These are phyloP conservation scores for Erysiphe neolycopersici DNA, from an alignment of 2,329 filamentous ascomycete genomes.

Conservation along the genomic window DNA sequence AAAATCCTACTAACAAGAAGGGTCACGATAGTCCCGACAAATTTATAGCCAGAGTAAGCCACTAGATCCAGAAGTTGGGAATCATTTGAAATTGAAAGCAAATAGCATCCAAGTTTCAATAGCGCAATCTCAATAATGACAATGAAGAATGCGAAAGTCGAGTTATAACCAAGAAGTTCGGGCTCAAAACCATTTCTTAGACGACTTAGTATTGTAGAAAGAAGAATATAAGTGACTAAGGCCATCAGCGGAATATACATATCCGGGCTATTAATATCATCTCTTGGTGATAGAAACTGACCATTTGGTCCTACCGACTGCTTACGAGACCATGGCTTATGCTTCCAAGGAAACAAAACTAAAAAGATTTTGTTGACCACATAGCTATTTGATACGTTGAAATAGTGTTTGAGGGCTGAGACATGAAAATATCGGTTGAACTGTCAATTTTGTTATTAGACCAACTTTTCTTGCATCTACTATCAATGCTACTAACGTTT, in stretches of 20 bases:
- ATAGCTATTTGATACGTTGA: conserved; percentile 95
- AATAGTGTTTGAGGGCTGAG: conserved; percentile 88
- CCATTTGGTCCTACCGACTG: conserved; percentile 45
- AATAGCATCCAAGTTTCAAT: conserved; percentile 76
- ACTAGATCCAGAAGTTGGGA: conserved; percentile 82
- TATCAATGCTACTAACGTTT: conserved; percentile 34
- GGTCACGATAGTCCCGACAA: conserved; percentile 84
- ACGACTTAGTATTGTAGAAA: conserved; percentile 74
- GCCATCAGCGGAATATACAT: conserved; percentile 99
- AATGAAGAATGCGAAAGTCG: conserved; percentile 57
- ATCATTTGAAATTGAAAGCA: conserved; percentile 79
- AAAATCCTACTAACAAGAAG: conserved; percentile 53
- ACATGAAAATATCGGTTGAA: conserved; percentile 72
- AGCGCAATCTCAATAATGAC: conserved; percentile 73
- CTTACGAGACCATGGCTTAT: conserved; percentile 90
- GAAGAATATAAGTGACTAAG: conserved; percentile 84
- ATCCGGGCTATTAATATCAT: conserved; percentile 92
- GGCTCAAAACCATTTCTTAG: conserved; percentile 81
- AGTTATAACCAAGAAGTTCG: conserved; percentile 72
- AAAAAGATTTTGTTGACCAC: conserved; percentile 81
- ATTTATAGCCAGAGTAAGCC: conserved; percentile 95
- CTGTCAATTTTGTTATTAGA: conserved; percentile 16
- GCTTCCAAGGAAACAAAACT: conserved; percentile 90
- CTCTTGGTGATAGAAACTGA: conserved; percentile 70
- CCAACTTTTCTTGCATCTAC: not conserved